A percentile compares a stretch with the other conserved stretches of the same genome.
Evolutionary conservation across 2,329 filamentous ascomycete genomes (phyloP).

Genomic region (Ophiostoma angusticollis): DNA sequence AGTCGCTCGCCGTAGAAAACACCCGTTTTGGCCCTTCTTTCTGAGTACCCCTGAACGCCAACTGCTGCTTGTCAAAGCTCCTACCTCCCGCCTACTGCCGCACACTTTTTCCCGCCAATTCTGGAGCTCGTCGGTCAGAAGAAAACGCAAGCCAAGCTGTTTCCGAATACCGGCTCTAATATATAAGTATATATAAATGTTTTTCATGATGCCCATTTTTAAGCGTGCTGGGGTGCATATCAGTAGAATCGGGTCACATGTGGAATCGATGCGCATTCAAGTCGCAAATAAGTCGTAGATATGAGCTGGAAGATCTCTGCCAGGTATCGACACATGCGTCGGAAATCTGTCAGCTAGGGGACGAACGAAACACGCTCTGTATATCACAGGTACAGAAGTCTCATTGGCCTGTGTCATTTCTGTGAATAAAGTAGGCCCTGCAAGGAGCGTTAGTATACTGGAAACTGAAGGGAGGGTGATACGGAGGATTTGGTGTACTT

Average conservation of each 20-base stretch:
- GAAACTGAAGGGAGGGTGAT: background rate
- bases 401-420: conserved; percentile 9
- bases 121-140: background rate
- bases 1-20: too few species aligned
- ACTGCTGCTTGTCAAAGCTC: too few species aligned
- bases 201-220: background rate
- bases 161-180: background rate
- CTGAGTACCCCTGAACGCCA: too few species aligned
- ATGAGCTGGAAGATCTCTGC: background rate
- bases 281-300: background rate
- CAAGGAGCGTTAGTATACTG: background rate
- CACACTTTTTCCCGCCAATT: background rate
- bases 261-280: too few species aligned
- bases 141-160: conserved; percentile 1
- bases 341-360: background rate
- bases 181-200: conserved; percentile 3
- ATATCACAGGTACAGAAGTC: too few species aligned
- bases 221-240: background rate
- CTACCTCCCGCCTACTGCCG: background rate
- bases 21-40: too few species aligned
- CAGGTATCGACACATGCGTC: background rate
- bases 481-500: conserved; percentile 32
- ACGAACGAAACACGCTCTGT: background rate
- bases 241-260: too few species aligned
- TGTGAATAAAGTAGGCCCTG: conserved; percentile 46